Conservation (phyloP, 2,329 filamentous ascomycete genomes). For the Alternaria angustiovoidea region DNA sequence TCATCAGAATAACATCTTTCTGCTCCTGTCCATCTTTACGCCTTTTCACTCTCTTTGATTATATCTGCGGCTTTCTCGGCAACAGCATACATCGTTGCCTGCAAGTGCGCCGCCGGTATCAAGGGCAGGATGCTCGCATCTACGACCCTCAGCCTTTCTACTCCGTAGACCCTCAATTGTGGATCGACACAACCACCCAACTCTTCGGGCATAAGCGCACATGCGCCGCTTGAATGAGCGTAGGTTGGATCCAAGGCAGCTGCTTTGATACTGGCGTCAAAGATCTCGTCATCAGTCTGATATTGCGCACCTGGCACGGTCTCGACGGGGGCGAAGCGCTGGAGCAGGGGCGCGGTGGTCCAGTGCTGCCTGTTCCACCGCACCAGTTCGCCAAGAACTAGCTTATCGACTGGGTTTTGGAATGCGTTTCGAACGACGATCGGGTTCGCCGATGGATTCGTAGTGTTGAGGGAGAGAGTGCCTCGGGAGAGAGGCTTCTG, state of each 20-base stretch:
- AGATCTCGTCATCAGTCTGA: conserved; percentile 26
- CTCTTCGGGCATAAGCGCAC: conserved; percentile 33
- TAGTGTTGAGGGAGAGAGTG: conserved; percentile 44
- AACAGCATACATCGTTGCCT: conserved; percentile 37
- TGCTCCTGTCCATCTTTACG: not conserved
- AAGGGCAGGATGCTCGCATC: conserved; percentile 34
- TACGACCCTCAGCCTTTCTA: conserved; percentile 28
- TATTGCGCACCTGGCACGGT: conserved; percentile 31
- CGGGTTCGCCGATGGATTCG: conserved; percentile 37
- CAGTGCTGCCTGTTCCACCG: conserved; percentile 45
- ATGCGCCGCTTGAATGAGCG: conserved; percentile 26
- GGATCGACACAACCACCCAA: conserved; percentile 28
- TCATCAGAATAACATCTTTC: not conserved
- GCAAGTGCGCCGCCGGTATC: conserved; percentile 29
- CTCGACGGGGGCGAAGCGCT: conserved; percentile 40
- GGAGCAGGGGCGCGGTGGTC: conserved; percentile 38
- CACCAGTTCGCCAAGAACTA: conserved; percentile 39
- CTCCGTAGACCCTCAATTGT: conserved; percentile 27
- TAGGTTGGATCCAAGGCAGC: conserved; percentile 17
- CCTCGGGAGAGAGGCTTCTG: conserved; percentile 40
- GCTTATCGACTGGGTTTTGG: conserved; percentile 44
- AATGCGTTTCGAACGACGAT: conserved; percentile 40
- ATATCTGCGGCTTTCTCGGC: conserved; percentile 39
- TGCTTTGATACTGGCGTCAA: conserved; percentile 8
- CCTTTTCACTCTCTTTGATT: conserved; percentile 20